phyloP scores from a whole-genome alignment of 768 basidiomycete species.

The Boletus sensibilis region DNA sequence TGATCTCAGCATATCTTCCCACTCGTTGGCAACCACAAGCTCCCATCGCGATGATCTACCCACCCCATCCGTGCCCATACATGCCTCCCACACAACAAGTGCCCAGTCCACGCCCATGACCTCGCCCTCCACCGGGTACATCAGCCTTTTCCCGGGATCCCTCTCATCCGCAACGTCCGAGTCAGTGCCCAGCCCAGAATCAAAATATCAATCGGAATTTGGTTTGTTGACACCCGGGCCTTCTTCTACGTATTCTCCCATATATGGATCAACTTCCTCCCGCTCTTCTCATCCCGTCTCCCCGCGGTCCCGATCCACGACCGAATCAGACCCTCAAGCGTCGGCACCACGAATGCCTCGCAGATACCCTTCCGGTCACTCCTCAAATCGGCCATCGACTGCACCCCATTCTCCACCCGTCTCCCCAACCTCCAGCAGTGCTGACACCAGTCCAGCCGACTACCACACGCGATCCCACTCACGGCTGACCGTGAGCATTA shows the following conservation, averaged over 20 bases:
- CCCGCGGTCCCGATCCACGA: conserved; percentile 16
- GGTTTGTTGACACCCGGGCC: conserved; percentile 8
- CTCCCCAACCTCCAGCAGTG: not conserved
- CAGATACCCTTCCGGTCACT: not conserved
- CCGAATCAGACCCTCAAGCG: conserved; percentile 20
- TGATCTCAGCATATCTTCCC: conserved; percentile 17
- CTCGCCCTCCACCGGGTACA: conserved; percentile 24
- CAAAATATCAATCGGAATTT: conserved; percentile 18
- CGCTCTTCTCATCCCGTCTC: conserved; percentile 13
- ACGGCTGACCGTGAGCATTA: conserved; percentile 30
- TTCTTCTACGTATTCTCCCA: conserved; percentile 11
- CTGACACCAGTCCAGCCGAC: conserved; percentile 2
- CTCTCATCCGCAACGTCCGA: conserved; percentile 29
- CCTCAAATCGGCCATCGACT: conserved; percentile 20
- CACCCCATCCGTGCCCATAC: not conserved
- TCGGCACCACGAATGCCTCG: not conserved
- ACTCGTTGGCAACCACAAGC: conserved; percentile 13
- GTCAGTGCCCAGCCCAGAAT: conserved; percentile 13
- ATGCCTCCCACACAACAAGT: conserved; percentile 11
- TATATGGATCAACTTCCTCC: conserved; percentile 14
- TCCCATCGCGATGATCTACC: conserved; percentile 15
- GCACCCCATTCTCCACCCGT: conserved; percentile 9
- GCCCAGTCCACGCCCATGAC: conserved; percentile 27
- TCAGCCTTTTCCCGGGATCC: conserved; percentile 19
- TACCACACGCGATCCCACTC: conserved; percentile 15